Base-by-base conservation (phyloP, 192 early-diverging fungal genomes). In the Backusella circina region DNA sequence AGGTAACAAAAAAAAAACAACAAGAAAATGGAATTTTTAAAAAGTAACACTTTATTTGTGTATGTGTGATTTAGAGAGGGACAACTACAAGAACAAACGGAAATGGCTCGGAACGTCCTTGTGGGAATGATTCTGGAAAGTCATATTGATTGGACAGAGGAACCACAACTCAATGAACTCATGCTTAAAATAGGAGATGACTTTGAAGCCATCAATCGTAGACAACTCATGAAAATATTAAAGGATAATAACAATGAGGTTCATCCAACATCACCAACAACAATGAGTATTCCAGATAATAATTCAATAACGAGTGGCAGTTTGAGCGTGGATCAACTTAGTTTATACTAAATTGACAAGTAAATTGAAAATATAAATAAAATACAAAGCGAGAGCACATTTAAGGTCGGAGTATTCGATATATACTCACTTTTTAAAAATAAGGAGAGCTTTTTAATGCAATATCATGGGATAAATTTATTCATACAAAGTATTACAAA, bases 71-170 rank as follows among this genome's bases (percentile, higher is more conserved):
- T 54, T 21, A 57, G 21, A 57, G 51, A 57, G 23, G 51, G 16
- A 7, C 44, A 47, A n/a, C 44, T 57, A 57, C 21, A 57, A 23
- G 8, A 26, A 26, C 51, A 57, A 12, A 10, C 9, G 7, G 51
- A 57, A 57, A 26, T 26, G 51, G 9, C 7, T 1, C 51, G 51
- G 9, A 23, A 8, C 23, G 51, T 57, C 21, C 12, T 57, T 6
- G 0, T 2, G 10, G 23, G 81, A 12, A 44, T 86, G 21, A 70
- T 86, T 16, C 32, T 86, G 67, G 85, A 84, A 39, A 86, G 85
- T 68, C 74, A 71, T 36, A 70, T 82, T 12, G 79, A 84, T 65
- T 86, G 85, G 85, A 65, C 78, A n/a, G 76, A 80, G 21, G 75
- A 80, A 39, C 70, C 77, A 5, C 77, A 80, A 15, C 84, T 78